Evolutionary conservation across 805 yeast species (phyloP).

Genomic region (Soucietia sequanensis): DNA sequence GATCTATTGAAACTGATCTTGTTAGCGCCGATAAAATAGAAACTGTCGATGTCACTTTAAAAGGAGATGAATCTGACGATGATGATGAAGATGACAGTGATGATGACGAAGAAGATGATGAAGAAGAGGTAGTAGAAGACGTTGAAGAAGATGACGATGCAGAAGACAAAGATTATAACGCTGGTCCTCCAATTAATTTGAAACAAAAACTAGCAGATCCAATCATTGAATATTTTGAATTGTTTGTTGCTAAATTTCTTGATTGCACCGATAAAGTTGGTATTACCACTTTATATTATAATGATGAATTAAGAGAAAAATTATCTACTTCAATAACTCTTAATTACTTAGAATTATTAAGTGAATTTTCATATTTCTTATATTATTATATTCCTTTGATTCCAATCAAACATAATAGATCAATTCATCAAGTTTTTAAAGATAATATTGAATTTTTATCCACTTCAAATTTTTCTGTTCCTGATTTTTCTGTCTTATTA

Average conservation of each 20-base stretch:
- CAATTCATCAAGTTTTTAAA: conserved; percentile 35
- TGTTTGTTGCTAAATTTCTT: conserved; percentile 19
- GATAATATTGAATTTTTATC: conserved; percentile 27
- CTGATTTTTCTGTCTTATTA: conserved; percentile 37
- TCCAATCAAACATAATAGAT: conserved; percentile 31
- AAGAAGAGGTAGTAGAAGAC: conserved; percentile 17
- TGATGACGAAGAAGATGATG: conserved; percentile 12
- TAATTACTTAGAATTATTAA: conserved; percentile 27
- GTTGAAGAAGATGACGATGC: conserved; percentile 32
- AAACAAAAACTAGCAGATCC: conserved; percentile 40
- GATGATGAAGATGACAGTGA: conserved; percentile 17
- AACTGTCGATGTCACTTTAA: not conserved
- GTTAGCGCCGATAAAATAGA: conserved; percentile 21
- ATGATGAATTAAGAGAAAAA: conserved; percentile 38
- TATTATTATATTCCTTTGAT: conserved; percentile 35
- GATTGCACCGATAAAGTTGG: conserved; percentile 36
- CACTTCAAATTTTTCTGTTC: conserved; percentile 20
- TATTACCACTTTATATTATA: conserved; percentile 31
- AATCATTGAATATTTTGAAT: conserved; percentile 28
- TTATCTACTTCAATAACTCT: conserved; percentile 37
- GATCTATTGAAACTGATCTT: conserved; percentile 12
- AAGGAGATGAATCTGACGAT: conserved; percentile 19
- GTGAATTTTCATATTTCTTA: conserved; percentile 31
- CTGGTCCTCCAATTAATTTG: conserved; percentile 39
- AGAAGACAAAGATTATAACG: conserved; percentile 35